Percentiles rank a stretch among this genome's conserved stretches.
phyloP scores from a whole-genome alignment of 495 filamentous ascomycete species.

The Penicillium flavigenum region DNA sequence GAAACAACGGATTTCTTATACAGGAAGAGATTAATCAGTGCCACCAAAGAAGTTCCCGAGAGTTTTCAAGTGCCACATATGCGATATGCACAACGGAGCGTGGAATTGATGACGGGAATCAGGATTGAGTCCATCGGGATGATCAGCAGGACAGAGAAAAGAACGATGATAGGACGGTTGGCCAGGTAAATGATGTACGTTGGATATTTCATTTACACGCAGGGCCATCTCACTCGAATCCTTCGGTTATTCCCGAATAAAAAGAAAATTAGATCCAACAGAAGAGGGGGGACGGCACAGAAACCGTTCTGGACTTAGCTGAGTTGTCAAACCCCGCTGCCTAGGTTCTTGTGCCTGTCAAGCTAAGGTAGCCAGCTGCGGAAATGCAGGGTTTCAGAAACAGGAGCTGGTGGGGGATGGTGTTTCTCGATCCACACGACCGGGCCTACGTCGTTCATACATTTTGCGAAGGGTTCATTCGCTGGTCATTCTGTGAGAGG shows the following conservation, averaged over 20 bases:
- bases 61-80: constrained; percentile 21
- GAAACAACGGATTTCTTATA: constrained; percentile 25
- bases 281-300: constrained; percentile 16
- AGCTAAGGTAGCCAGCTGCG: constrained; percentile 6
- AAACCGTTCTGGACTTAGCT: constrained; percentile 17
- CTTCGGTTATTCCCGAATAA: constrained; percentile 21
- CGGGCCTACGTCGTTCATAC: constrained; percentile 3
- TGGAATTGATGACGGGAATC: constrained; percentile 4
- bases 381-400: constrained; percentile 14
- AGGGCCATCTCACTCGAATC: constrained; percentile 14
- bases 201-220: constrained; percentile 7
- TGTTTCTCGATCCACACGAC: constrained; percentile 6
- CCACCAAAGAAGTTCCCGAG: constrained; percentile 3
- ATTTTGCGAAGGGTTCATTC: constrained; percentile 6
- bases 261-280: constrained; percentile 18
- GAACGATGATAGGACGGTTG: constrained; percentile 2
- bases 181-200: constrained; percentile 1
- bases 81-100: constrained; percentile 6
- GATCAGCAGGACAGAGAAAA: constrained; percentile 13
- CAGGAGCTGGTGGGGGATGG: constrained; percentile 11
- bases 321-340: constrained; percentile 3
- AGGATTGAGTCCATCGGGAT: constrained; percentile 11
- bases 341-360: constrained; percentile 4
- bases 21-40: not conserved
- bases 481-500: not conserved